phyloP scores from a whole-genome alignment of 345 rosid genomes.

The Hypericum androsaemum region DNA sequence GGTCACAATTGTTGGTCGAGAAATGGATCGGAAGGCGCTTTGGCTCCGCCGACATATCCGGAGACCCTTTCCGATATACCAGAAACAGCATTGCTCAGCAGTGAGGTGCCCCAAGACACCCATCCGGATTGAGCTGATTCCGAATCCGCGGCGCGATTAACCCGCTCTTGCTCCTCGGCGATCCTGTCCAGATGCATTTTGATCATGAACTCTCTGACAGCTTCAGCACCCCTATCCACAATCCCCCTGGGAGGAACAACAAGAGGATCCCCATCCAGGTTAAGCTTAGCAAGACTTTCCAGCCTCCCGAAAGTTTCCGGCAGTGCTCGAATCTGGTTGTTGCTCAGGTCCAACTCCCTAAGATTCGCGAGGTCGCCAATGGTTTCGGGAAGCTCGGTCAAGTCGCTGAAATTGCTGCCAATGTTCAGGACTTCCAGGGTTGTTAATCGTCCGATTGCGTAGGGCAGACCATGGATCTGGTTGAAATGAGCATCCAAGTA shows the following conservation, averaged over 20 bases:
- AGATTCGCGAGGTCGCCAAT: slow-evolving; percentile 12
- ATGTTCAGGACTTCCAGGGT: slow-evolving; percentile 16
- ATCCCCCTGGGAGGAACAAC: slow-evolving; percentile 16
- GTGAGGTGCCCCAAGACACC: slow-evolving; percentile 18
- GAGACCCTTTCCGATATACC: slow-evolving; percentile 14
- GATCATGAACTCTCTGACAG: slow-evolving; percentile 16
- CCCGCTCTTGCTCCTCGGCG: slow-evolving; percentile 9
- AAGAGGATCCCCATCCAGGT: slow-evolving; percentile 19
- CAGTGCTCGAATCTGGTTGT: slow-evolving; percentile 20
- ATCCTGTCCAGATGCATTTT: slow-evolving; percentile 16
- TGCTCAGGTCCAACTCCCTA: slow-evolving; percentile 19
- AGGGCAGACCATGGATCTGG: slow-evolving; percentile 18
- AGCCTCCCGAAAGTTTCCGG: slow-evolving; percentile 18
- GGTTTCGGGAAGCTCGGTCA: slow-evolving; percentile 19
- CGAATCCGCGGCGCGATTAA: slow-evolving; percentile 4
- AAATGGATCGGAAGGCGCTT: slow-evolving; percentile 15
- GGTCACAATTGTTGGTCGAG: slow-evolving; percentile 18
- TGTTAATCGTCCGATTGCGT: slow-evolving; percentile 17
- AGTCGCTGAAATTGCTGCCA: slow-evolving; percentile 18
- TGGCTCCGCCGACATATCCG: slow-evolving; percentile 14
- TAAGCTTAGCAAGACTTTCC: slow-evolving; percentile 9
- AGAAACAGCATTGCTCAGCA: slow-evolving; percentile 12
- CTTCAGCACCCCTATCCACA: slow-evolving; percentile 10
- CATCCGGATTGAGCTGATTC: slow-evolving; percentile 14
- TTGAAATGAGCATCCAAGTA: slow-evolving; percentile 21